Conservation (phyloP, 768 basidiomycete genomes). For the Termitomyces sp. region DNA sequence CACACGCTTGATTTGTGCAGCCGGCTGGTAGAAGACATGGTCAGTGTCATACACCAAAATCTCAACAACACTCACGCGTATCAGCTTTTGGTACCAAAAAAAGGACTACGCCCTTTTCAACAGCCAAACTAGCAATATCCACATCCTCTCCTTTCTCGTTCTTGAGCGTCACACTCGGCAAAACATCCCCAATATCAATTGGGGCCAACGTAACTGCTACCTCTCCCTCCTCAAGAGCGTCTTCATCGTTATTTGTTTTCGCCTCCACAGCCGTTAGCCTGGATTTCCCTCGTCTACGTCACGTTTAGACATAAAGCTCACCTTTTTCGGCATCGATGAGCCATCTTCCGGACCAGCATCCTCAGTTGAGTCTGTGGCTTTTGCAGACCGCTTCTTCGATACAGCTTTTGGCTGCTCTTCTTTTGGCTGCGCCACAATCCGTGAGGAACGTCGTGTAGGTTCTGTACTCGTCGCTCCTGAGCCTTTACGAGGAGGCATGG, state of each 20-base stretch:
- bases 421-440: conserved; percentile 47
- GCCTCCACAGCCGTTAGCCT: conserved; percentile 18
- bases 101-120: conserved; percentile 72
- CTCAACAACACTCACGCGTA: conserved; percentile 50
- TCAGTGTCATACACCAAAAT: background rate
- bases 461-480: conserved; percentile 27
- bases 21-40: conserved; percentile 48
- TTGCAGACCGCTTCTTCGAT: conserved; percentile 39
- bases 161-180: conserved; percentile 73
- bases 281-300: background rate
- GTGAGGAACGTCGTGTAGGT: conserved; percentile 50
- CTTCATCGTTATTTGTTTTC: conserved; percentile 24
- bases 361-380: conserved; percentile 24
- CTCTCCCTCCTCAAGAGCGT: conserved; percentile 14
- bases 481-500: conserved; percentile 31
- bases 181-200: conserved; percentile 67
- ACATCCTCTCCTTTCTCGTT: conserved; percentile 84
- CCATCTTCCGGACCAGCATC: conserved; percentile 28
- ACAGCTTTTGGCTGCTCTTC: conserved; percentile 24
- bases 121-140: conserved; percentile 56
- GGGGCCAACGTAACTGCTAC: conserved; percentile 21
- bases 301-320: conserved; percentile 12
- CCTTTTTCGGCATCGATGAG: conserved; percentile 35
- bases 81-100: conserved; percentile 85
- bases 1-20: conserved; percentile 91